A percentile compares a stretch with the other conserved stretches of the same genome.
Conservation (phyloP, 768 basidiomycete genomes). For the Crucibulum laeve region DNA sequence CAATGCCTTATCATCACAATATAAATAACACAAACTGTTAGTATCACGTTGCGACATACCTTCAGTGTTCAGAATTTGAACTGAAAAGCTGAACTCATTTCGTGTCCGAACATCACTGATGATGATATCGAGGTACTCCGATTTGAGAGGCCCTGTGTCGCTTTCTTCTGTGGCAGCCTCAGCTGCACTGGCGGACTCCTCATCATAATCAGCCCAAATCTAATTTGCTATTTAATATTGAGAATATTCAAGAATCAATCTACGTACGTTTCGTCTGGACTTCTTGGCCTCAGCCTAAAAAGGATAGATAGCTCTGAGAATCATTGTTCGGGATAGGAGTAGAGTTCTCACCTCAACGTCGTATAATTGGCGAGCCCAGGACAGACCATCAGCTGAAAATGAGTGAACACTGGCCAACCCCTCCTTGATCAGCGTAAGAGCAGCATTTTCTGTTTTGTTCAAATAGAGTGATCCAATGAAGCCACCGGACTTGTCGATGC, state of each 20-base stretch:
- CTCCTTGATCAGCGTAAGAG: conserved; percentile 77
- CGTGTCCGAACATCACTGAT: conserved; percentile 79
- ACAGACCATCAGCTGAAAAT: conserved; percentile 79
- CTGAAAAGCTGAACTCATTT: conserved; percentile 81
- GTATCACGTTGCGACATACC: conserved; percentile 37
- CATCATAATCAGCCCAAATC: conserved; percentile 88
- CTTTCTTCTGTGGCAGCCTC: conserved; percentile 41
- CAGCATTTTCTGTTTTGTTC: conserved; percentile 85
- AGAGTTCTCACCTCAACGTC: conserved; percentile 67
- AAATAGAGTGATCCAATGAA: conserved; percentile 88
- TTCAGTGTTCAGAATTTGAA: conserved; percentile 90
- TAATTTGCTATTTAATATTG: conserved; percentile 21
- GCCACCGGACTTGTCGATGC: conserved; percentile 90
- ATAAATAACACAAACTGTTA: neutral
- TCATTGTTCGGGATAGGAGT: conserved; percentile 4
- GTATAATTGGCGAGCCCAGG: conserved; percentile 76
- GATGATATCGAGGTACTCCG: conserved; percentile 91
- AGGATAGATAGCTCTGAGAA: neutral
- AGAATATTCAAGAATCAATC: neutral
- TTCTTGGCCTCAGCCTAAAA: conserved; percentile 75
- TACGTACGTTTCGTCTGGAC: conserved; percentile 68
- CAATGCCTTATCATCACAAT: conserved; percentile 58
- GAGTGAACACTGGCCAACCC: conserved; percentile 86
- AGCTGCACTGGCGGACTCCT: conserved; percentile 55
- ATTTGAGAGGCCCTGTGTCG: conserved; percentile 53